Percentiles rank a stretch among this genome's conserved stretches.
Evolutionary conservation across 176 grass and related monocot species (phyloP).

Genomic region (Musa itinerans): DNA sequence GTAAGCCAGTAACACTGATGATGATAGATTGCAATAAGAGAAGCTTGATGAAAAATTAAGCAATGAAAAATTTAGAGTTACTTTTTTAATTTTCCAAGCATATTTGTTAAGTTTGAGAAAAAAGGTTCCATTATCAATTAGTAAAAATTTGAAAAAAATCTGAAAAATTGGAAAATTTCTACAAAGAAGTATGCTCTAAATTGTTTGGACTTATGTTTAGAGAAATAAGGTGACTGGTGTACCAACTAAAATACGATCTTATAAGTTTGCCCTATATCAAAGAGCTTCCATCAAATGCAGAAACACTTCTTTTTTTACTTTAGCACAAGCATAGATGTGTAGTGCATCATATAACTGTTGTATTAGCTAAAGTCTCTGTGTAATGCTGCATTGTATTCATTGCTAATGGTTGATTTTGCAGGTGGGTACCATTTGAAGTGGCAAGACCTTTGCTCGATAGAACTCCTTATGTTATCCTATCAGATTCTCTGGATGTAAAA

Average conservation of each 20-base stretch:
- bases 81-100: not conserved
- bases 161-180: no score
- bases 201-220: no score
- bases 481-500: conserved; percentile 47
- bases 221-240: no score
- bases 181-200: no score
- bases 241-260: no score
- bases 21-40: not conserved
- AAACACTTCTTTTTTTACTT: no score
- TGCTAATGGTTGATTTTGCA: conserved; percentile 30
- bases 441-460: conserved; percentile 64
- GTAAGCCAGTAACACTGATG: not conserved
- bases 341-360: not conserved
- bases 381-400: conserved; percentile 12
- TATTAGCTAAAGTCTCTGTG: not conserved
- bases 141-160: no score
- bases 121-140: no score
- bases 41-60: not conserved
- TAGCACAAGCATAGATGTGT: no score
- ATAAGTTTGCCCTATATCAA: no score
- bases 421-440: conserved; percentile 85
- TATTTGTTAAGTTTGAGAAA: no score
- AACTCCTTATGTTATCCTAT: conserved; percentile 60
- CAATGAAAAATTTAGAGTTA: not conserved
- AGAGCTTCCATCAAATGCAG: no score